Base-by-base conservation (phyloP, 176 grass and related monocot genomes). In the Sorghum bicolor region DNA sequence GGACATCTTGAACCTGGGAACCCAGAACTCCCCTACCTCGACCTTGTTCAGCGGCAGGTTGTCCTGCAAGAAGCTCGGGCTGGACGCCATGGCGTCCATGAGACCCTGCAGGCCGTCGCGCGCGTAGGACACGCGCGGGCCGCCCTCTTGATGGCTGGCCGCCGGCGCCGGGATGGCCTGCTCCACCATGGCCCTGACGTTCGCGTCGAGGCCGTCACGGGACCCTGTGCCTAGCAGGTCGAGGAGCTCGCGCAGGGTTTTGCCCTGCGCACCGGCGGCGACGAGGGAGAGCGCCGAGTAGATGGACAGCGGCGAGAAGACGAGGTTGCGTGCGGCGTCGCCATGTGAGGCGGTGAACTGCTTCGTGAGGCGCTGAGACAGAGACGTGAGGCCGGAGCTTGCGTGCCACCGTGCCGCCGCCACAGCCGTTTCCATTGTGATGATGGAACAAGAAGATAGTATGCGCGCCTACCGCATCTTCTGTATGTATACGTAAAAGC, bases 301-400 rank as follows among this genome's bases (percentile, higher is more conserved):
- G 50, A 71, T 57, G 32, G 67, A 82, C 67, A 82, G 48, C 67
- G 80, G 80, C 47, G 80, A 82, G 48, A 71, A 72, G 33, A 82
- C 50, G 48, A 82, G 36, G 80, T 72, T 82, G 32, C 24, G 2
- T 30, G 11, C 20, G 10, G 20, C 1, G 20, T 26, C 25, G 25
- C 58, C 24, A 20, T 36, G 8, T 12, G 4, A 7, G 8, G 11
- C 31, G 32, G 38, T 5, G 7, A 80, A 3, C 37, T 55, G 47
- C 20, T 69, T 26, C 14, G 40, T 10, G 40, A 41, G 40, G 40
- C 40, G 40, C 10, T 41, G 8, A 3, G 40, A 41, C 0, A 41
- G 40, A 41, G 40, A 41, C 10, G 40, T 3, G 2, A 41, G 40
- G 40, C 10, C 40, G 40, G 2, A 11, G 10, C 40, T 41, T 11